Evolutionary conservation across 192 early-diverging fungal species (phyloP).

Genomic region (Podila verticillata): DNA sequence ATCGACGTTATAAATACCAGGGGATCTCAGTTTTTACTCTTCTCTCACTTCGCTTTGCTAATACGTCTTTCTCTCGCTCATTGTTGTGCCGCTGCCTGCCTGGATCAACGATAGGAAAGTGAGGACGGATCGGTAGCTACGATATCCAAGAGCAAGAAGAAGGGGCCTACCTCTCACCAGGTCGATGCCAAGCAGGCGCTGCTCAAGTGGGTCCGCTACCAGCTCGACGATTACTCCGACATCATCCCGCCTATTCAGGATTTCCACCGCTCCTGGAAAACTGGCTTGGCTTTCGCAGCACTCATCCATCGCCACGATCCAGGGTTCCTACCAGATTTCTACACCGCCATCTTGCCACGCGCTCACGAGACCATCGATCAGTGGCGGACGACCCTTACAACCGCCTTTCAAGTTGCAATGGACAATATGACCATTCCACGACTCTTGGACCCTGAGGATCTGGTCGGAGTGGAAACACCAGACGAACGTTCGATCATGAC

Average conservation of each 20-base stretch:
- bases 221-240: constrained; percentile 60
- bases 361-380: constrained; percentile 49
- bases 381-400: constrained; percentile 42
- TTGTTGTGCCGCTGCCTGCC: background rate
- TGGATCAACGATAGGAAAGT: constrained; percentile 11
- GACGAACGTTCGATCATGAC: constrained; percentile 65
- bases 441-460: constrained; percentile 57
- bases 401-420: constrained; percentile 54
- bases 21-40: too few relatives aligned
- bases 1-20: too few relatives aligned
- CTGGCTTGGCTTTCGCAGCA: constrained; percentile 60
- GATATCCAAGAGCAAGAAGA: constrained; percentile 31
- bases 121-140: constrained; percentile 10
- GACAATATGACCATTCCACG: constrained; percentile 50
- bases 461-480: constrained; percentile 60
- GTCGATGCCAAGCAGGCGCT: constrained; percentile 61
- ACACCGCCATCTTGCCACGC: constrained; percentile 33
- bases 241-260: constrained; percentile 62
- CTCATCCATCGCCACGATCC: constrained; percentile 59
- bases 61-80: background rate
- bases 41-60: too few relatives aligned
- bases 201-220: constrained; percentile 59
- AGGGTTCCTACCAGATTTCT: constrained; percentile 54
- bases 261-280: constrained; percentile 61
- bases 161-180: constrained; percentile 33